Conservation (phyloP, 192 early-diverging fungal species). For the Coemansia sp. region DNA sequence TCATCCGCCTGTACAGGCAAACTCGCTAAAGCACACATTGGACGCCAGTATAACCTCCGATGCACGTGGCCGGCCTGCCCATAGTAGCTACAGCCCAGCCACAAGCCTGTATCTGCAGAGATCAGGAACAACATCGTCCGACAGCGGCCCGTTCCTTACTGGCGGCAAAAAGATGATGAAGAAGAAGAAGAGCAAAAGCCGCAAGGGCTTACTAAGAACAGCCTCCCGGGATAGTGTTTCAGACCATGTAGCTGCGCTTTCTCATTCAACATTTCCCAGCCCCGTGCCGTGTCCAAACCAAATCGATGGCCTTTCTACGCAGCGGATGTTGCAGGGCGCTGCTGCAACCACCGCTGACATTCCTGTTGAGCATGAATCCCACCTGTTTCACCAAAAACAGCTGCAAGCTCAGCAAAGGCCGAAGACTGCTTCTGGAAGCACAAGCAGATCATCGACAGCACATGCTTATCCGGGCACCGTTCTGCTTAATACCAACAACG, state of each 20-base stretch:
- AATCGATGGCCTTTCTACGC: conserved; percentile 32
- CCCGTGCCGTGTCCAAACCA: conserved; percentile 36
- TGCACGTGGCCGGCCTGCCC: background rate
- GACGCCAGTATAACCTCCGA: conserved; percentile 8
- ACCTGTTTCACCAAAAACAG: conserved; percentile 5
- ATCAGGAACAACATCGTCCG: conserved; percentile 9
- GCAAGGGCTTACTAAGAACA: conserved; percentile 36
- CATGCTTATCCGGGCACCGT: conserved; percentile 1
- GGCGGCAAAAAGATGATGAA: conserved; percentile 1
- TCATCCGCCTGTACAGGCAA: conserved; percentile 2
- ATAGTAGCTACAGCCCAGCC: background rate
- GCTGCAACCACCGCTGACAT: conserved; percentile 7
- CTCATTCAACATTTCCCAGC: conserved; percentile 53
- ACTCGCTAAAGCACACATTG: conserved; percentile 15
- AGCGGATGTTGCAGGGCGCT: conserved; percentile 7
- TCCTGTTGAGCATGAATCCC: conserved; percentile 9
- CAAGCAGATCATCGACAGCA: conserved; percentile 5
- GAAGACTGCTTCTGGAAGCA: conserved; percentile 37
- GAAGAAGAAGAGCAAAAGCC: conserved; percentile 30
- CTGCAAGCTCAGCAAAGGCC: conserved; percentile 31
- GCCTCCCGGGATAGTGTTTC: conserved; percentile 50
- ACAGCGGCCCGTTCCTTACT: background rate
- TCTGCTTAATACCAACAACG: conserved; percentile 21
- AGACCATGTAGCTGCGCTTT: conserved; percentile 52
- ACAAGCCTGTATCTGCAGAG: conserved; percentile 1